Percentiles rank a stretch among this genome's conserved stretches.
Evolutionary conservation across 768 basidiomycete species (phyloP).

Genomic region (Mycena leptocephala): DNA sequence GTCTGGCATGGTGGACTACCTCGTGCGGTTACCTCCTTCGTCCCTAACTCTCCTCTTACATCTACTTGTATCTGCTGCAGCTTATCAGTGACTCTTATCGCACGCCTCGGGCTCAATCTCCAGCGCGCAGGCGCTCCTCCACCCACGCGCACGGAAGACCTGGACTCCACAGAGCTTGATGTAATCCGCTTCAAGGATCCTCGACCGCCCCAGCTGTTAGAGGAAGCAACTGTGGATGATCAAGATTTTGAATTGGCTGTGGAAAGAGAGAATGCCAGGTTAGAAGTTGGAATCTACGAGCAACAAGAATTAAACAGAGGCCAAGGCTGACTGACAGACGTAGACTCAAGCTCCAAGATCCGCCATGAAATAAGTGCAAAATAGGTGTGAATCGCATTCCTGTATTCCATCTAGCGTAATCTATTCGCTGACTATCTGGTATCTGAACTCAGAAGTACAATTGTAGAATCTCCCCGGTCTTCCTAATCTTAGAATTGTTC

Average conservation of each 20-base stretch:
- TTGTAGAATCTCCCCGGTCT: no score
- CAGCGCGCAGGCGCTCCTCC: neutral
- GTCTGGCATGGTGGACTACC: neutral
- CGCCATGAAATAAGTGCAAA: no score
- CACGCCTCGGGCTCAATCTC: slow-evolving; percentile 4
- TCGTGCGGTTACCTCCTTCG: neutral
- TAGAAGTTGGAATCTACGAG: neutral
- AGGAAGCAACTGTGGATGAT: slow-evolving; percentile 1
- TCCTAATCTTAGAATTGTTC: no score
- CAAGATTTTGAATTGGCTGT: slow-evolving; percentile 1
- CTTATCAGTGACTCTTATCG: neutral
- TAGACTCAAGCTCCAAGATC: no score
- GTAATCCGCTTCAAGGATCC: neutral
- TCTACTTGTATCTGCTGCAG: neutral
- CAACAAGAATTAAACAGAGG: neutral
- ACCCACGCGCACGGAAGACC: neutral
- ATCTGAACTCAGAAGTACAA: no score
- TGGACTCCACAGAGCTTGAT: slow-evolving; percentile 1
- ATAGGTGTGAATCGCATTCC: no score
- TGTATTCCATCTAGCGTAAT: no score
- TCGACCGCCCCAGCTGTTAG: neutral
- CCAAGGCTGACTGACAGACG: no score
- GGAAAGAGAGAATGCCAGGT: neutral
- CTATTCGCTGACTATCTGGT: no score
- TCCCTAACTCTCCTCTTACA: neutral